phyloP scores from a whole-genome alignment of 2,329 filamentous ascomycete species.

The Colletotrichum costaricense region DNA sequence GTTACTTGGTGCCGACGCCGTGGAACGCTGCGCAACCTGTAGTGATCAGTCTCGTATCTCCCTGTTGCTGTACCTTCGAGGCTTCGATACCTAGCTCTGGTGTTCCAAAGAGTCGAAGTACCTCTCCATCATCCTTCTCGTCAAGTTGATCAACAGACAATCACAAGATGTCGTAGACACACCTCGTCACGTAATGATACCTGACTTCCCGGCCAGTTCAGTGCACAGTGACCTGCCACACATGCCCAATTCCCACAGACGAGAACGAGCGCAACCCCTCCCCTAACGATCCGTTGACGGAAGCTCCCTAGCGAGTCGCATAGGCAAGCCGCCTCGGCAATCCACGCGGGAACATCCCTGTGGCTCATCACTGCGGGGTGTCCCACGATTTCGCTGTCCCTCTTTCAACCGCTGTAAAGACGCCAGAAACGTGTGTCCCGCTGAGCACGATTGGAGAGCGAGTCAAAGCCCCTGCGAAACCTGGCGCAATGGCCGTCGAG shows the following conservation, averaged over 20 bases:
- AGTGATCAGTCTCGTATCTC: no score
- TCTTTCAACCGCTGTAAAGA: neutral
- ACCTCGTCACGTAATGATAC: neutral
- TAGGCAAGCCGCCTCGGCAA: neutral
- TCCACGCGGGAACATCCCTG: neutral
- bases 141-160: neutral
- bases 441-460: neutral
- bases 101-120: neutral
- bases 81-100: no score
- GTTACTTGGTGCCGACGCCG: neutral
- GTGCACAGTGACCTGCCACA: neutral
- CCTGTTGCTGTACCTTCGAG: no score
- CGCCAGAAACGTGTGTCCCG: conserved; percentile 7
- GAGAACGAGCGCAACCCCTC: neutral
- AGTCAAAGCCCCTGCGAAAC: neutral
- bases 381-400: neutral
- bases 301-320: neutral
- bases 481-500: neutral
- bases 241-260: neutral
- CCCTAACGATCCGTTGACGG: neutral
- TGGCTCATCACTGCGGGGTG: conserved; percentile 5
- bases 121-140: neutral
- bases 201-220: neutral
- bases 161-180: neutral
- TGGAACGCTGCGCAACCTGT: neutral